These are phyloP conservation scores for Aschersonia sp. DNA, from an alignment of 2,329 filamentous ascomycete genomes.

Conservation along the genomic window DNA sequence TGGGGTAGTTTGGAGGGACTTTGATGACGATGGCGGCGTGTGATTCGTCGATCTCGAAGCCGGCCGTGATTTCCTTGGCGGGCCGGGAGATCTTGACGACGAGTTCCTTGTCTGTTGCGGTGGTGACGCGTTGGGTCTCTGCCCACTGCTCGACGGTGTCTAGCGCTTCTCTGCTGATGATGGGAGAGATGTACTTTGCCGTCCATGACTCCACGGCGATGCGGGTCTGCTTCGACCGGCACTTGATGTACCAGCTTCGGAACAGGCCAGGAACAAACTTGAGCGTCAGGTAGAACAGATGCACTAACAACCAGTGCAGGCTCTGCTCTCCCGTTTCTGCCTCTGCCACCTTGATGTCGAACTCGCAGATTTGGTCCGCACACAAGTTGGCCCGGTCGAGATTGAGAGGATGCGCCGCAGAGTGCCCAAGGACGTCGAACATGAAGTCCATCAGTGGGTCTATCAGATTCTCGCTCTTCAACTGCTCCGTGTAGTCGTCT, in stretches of 20 bases:
- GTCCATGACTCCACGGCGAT: constrained; percentile 76
- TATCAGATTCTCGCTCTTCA: constrained; percentile 62
- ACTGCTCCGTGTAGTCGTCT: constrained; percentile 62
- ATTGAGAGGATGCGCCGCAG: constrained; percentile 57
- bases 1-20: constrained; percentile 69
- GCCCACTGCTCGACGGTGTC: constrained; percentile 57
- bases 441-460: constrained; percentile 59
- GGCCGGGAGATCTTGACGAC: constrained; percentile 57
- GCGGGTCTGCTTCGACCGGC: constrained; percentile 66
- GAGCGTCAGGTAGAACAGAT: constrained; percentile 73
- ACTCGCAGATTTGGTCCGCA: constrained; percentile 37
- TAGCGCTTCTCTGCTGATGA: constrained; percentile 51
- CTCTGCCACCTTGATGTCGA: constrained; percentile 36
- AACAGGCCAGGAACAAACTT: constrained; percentile 66
- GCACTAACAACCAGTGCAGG: constrained; percentile 69
- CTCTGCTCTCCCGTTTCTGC: constrained; percentile 54
- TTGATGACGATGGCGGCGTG: constrained; percentile 70
- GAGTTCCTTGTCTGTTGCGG: constrained; percentile 39
- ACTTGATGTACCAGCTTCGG: constrained; percentile 72
- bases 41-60: constrained; percentile 79
- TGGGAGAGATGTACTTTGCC: constrained; percentile 63
- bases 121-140: constrained; percentile 30
- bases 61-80: constrained; percentile 65
- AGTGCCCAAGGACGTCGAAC: constrained; percentile 75
- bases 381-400: constrained; percentile 54